phyloP scores from a whole-genome alignment of 768 basidiomycete species.

The Guyanaporus albipodus region DNA sequence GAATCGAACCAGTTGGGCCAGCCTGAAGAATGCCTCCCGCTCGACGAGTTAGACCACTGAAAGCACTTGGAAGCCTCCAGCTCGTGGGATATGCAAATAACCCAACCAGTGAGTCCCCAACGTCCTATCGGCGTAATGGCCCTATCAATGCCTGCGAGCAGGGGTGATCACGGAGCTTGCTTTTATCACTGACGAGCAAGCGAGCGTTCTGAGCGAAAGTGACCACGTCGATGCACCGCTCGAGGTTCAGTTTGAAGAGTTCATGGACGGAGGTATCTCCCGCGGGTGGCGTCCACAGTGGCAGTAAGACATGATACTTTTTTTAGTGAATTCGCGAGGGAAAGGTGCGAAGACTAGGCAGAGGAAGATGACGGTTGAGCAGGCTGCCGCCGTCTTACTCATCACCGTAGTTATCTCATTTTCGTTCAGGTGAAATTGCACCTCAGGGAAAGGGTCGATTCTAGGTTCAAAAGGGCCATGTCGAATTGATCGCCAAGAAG shows the following conservation, averaged over 20 bases:
- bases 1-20: background rate
- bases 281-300: background rate
- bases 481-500: slow-evolving; percentile 17
- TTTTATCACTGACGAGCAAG: slow-evolving; percentile 17
- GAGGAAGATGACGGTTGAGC: slow-evolving; percentile 20
- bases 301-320: background rate
- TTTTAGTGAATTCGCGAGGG: slow-evolving; percentile 25
- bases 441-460: background rate
- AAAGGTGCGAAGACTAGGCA: slow-evolving; percentile 16
- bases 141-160: slow-evolving; percentile 3
- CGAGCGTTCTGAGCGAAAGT: background rate
- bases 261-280: slow-evolving; percentile 25
- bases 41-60: slow-evolving; percentile 14
- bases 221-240: slow-evolving; percentile 8
- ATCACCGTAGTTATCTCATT: slow-evolving; percentile 12
- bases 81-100: slow-evolving; percentile 22
- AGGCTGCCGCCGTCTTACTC: slow-evolving; percentile 24
- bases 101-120: slow-evolving; percentile 20
- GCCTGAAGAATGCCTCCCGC: slow-evolving; percentile 19
- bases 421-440: background rate
- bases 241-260: slow-evolving; percentile 25
- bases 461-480: slow-evolving; percentile 27
- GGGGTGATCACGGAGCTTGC: slow-evolving; percentile 28
- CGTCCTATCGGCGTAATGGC: background rate
- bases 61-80: slow-evolving; percentile 19